Evolutionary conservation across 164 flowering plant species (phyloP), one percentile per base, ranked within the genome.

Genomic region (Annona squamosa): DNA sequence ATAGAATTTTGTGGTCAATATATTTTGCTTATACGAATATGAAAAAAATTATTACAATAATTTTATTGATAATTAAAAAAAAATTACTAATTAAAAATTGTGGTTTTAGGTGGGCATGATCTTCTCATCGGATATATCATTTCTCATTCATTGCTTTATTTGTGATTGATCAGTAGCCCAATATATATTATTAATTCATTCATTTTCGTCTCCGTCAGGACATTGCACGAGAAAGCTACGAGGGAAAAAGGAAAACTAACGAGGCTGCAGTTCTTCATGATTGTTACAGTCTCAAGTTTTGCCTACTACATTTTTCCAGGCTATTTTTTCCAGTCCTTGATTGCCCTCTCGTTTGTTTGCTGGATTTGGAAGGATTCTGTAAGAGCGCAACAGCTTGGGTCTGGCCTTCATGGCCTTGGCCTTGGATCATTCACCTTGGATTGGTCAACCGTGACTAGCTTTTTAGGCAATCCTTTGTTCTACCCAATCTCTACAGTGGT

Each of bases 371-470:
- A 62, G 7, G 63, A 70, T 9, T 69, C 73, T 3, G 47, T 75
- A 12, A 69, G 69, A 1, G 94, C 90, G 5, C 91, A 90, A 45
- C 89, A 87, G 59, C 81, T 88, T 9, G 94, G 88, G 0, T 81
- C 89, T 0, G 94, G 91, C 1, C 68, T 72, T 0, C 16, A 67
- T 1, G 94, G 90, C 46, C 82, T 90, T 9, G 91, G 94, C 3
- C 48, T 90, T 3, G 94, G 94, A 61, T 80, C 91, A 5, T 73
- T 87, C 37, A 85, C 73, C 12, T 72, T 90, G 0, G 91, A 90
- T 46, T 88, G 91, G 91, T 61, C 88, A 0, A 77, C 88, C 1
- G 81, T 83, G 0, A 79, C 88, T 2, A 72, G 80, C 52, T 87
- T 81, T 74, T 59, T 83, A 0, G 89, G 88, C 18, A 74, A 77